Evolutionary conservation across 176 grass and related monocot genomes (phyloP).

Genomic region (Ensete glaucum): DNA sequence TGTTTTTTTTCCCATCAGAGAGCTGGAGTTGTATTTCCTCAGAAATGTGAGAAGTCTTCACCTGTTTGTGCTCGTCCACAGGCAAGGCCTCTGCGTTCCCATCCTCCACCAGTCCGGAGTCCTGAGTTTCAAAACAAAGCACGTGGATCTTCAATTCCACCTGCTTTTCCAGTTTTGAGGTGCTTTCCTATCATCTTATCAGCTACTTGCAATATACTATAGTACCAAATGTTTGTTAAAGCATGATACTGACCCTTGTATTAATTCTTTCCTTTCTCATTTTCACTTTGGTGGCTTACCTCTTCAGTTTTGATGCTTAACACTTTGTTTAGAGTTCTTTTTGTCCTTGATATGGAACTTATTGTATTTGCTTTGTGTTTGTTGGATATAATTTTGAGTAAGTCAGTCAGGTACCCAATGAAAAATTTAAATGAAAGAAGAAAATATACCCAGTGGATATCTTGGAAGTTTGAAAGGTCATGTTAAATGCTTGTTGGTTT

Average conservation of each 20-base stretch:
- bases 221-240: not conserved
- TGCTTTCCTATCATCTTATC: constrained; percentile 22
- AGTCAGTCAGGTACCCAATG: too few relatives aligned
- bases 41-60: constrained; percentile 56
- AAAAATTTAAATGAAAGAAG: too few relatives aligned
- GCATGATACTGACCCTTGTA: not conserved
- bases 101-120: constrained; percentile 46
- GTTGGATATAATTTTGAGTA: too few relatives aligned
- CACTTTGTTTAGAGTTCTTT: too few relatives aligned
- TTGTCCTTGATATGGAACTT: too few relatives aligned
- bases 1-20: constrained; percentile 44
- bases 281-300: too few relatives aligned
- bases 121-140: constrained; percentile 69
- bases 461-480: too few relatives aligned
- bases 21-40: constrained; percentile 82
- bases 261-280: too few relatives aligned
- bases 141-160: constrained; percentile 55
- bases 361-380: too few relatives aligned
- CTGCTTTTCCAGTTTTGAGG: constrained; percentile 74
- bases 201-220: not conserved
- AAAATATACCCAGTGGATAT: too few relatives aligned
- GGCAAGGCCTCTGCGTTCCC: constrained; percentile 37
- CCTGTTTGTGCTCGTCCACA: constrained; percentile 54
- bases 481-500: too few relatives aligned
- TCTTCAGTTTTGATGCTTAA: too few relatives aligned